A percentile compares a stretch with the other conserved stretches of the same genome.
These are phyloP conservation scores for Wickerhamomyces hampshirensis DNA, from an alignment of 805 yeast genomes.

Conservation along the genomic window DNA sequence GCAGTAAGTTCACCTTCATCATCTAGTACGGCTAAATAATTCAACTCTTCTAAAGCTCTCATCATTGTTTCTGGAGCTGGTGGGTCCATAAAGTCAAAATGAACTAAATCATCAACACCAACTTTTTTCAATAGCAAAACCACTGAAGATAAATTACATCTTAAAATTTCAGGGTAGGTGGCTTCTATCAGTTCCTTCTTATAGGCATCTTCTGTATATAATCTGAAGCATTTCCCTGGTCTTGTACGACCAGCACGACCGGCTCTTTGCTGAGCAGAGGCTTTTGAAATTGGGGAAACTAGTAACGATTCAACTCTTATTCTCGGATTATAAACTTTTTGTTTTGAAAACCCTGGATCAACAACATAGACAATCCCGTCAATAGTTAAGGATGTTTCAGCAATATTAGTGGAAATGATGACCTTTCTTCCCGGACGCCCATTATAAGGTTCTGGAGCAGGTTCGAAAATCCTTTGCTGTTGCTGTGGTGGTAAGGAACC, in stretches of 20 bases:
- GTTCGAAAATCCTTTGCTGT: conserved; percentile 90
- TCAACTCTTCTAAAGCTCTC: conserved; percentile 95
- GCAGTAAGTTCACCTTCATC: conserved; percentile 91
- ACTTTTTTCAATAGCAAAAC: conserved; percentile 90
- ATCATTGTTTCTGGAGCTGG: conserved; percentile 99
- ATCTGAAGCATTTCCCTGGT: conserved; percentile 95
- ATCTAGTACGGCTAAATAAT: conserved; percentile 82
- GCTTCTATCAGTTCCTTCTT: conserved; percentile 91
- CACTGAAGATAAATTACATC: conserved; percentile 87
- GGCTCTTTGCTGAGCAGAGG: conserved; percentile 97
- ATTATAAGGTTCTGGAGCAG: conserved; percentile 70
- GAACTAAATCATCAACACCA: conserved; percentile 94
- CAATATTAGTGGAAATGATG: conserved; percentile 89
- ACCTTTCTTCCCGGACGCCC: conserved; percentile 96
- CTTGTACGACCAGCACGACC: conserved; percentile 99
- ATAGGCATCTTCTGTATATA: conserved; percentile 96
- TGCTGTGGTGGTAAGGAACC: conserved; percentile 96
- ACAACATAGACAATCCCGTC: conserved; percentile 97
- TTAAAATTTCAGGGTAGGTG: conserved; percentile 90
- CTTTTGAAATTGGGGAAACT: conserved; percentile 95
- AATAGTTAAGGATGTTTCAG: conserved; percentile 95
- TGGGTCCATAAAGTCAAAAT: conserved; percentile 98
- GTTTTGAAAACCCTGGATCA: conserved; percentile 96
- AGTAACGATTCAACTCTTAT: conserved; percentile 90
- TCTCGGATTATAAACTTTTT: conserved; percentile 94